These are phyloP conservation scores for Alternaria solani DNA, from an alignment of 2,329 filamentous ascomycete genomes.

Conservation along the genomic window DNA sequence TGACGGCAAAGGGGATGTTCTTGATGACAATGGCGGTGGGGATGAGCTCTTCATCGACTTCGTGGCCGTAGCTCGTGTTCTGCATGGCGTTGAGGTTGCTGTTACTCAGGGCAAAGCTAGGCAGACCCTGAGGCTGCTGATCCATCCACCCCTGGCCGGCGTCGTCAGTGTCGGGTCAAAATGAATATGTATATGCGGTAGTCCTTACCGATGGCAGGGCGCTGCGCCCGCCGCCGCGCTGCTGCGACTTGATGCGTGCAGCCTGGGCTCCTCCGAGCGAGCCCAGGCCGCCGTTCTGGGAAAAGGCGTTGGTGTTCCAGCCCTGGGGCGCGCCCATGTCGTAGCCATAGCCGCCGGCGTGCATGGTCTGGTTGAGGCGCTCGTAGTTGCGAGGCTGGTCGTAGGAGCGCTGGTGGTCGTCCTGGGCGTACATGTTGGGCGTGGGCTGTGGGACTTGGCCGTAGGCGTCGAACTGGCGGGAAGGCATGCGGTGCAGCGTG, in stretches of 20 bases:
- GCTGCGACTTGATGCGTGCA: slow-evolving; percentile 63
- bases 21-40: slow-evolving; percentile 99
- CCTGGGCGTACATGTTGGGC: slow-evolving; percentile 73
- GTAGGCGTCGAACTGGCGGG: slow-evolving; percentile 80
- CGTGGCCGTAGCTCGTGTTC: slow-evolving; percentile 57
- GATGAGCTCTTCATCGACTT: slow-evolving; percentile 85
- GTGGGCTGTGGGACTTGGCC: slow-evolving; percentile 66
- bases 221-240: slow-evolving; percentile 58
- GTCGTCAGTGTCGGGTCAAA: slow-evolving; percentile 9
- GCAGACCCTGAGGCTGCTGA: slow-evolving; percentile 52
- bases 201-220: slow-evolving; percentile 75
- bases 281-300: slow-evolving; percentile 70
- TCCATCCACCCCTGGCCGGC: slow-evolving; percentile 69
- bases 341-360: slow-evolving; percentile 70
- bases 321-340: slow-evolving; percentile 75
- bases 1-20: slow-evolving; percentile 98
- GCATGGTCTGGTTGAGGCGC: slow-evolving; percentile 66
- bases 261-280: slow-evolving; percentile 62
- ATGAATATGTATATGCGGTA: rapidly evolving
- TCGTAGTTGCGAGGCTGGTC: slow-evolving; percentile 64
- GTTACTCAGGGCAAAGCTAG: slow-evolving; percentile 52
- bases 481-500: slow-evolving; percentile 73
- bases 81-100: slow-evolving; percentile 42
- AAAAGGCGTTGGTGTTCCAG: slow-evolving; percentile 81
- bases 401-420: slow-evolving; percentile 65